These are phyloP conservation scores for Helianthus tuberosus DNA, from an alignment of 129 eudicot genomes.

Conservation along the genomic window DNA sequence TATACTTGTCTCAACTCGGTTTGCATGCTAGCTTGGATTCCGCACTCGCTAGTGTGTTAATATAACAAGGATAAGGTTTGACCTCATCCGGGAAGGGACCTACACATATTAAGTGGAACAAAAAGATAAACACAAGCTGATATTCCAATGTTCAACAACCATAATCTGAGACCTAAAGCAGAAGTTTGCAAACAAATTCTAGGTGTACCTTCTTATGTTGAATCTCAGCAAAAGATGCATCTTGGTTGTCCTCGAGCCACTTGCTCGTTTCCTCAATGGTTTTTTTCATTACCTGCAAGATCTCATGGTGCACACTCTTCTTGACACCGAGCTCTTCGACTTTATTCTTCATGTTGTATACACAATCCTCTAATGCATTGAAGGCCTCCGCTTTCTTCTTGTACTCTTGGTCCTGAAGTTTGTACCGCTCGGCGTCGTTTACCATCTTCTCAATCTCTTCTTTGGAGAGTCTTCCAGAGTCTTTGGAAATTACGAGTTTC, in stretches of 20 bases:
- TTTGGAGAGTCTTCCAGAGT: slow-evolving; percentile 13
- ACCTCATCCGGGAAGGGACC: no score
- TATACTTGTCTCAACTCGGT: no score
- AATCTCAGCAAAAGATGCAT: not conserved
- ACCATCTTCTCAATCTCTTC: slow-evolving; percentile 28
- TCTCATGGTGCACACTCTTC: not conserved
- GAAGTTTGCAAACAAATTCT: no score
- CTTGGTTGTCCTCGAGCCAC: slow-evolving; percentile 12
- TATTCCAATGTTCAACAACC: not conserved
- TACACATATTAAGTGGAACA: not conserved
- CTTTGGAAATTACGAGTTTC: not conserved
- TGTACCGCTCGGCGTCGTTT: slow-evolving; percentile 6
- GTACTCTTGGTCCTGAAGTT: slow-evolving; percentile 14
- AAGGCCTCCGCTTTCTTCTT: slow-evolving; percentile 14
- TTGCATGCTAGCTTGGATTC: no score
- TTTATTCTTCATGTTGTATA: slow-evolving; percentile 21
- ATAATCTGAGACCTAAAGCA: not conserved
- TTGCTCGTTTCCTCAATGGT: not conserved
- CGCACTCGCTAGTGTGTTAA: no score
- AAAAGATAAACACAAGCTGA: not conserved
- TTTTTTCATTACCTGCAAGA: not conserved
- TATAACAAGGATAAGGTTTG: no score
- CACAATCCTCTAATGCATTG: slow-evolving; percentile 10
- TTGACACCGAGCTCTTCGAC: not conserved
- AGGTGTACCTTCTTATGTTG: no score